A percentile compares a stretch with the other conserved stretches of the same genome.
Evolutionary conservation across 495 filamentous ascomycete species (phyloP).

Genomic region (Monascus purpureus): DNA sequence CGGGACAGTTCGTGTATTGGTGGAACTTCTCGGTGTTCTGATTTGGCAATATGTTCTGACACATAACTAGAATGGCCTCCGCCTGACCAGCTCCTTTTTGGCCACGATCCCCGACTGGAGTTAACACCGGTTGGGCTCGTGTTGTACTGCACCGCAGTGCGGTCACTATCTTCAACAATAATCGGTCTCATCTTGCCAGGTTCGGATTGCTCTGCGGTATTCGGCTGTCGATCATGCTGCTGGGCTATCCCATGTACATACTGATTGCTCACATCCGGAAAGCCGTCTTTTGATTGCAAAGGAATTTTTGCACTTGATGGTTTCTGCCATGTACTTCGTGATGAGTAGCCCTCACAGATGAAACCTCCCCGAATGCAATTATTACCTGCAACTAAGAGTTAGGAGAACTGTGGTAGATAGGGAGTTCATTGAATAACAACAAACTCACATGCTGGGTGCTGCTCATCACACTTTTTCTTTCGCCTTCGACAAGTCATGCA

Average conservation of each 20-base stretch:
- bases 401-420: conserved; percentile 4
- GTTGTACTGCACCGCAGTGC: conserved; percentile 20
- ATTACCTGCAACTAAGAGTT: conserved; percentile 45
- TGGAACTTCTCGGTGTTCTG: conserved; percentile 29
- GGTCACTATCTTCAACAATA: conserved; percentile 31
- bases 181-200: conserved; percentile 28
- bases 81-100: conserved; percentile 25
- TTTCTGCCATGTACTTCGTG: conserved; percentile 59
- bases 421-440: background rate
- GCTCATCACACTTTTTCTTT: conserved; percentile 98
- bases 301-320: conserved; percentile 48
- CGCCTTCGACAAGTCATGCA: conserved; percentile 88
- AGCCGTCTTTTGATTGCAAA: conserved; percentile 73
- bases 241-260: conserved; percentile 38
- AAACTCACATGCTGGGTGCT: conserved; percentile 74
- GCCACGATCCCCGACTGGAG: conserved; percentile 23
- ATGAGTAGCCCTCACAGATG: conserved; percentile 86
- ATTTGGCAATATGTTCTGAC: conserved; percentile 23
- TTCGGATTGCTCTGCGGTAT: conserved; percentile 21
- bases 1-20: conserved; percentile 30
- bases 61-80: conserved; percentile 20
- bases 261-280: conserved; percentile 34
- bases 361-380: conserved; percentile 91
- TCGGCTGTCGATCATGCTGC: conserved; percentile 25
- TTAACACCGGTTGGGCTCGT: conserved; percentile 23